These are phyloP conservation scores for Hylodesmum podocarpum DNA, from an alignment of 306 rosid genomes.

Conservation along the genomic window DNA sequence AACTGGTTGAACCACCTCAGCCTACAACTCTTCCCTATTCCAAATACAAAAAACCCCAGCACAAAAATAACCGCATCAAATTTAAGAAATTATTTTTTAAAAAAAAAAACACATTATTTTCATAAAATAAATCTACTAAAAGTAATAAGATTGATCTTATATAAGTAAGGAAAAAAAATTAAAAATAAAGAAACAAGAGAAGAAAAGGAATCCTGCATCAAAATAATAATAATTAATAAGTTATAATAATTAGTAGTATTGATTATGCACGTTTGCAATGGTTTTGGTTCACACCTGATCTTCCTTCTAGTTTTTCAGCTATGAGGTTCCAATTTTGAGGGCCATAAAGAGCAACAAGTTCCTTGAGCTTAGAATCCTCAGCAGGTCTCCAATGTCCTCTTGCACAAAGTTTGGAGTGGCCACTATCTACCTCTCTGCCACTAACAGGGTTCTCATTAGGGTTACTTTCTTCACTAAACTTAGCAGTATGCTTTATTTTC, in stretches of 20 bases:
- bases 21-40: slow-evolving; percentile 88
- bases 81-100: too few relatives aligned
- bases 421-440: slow-evolving; percentile 54
- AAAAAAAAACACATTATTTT: too few relatives aligned
- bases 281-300: slow-evolving; percentile 68
- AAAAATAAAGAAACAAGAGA: too few relatives aligned
- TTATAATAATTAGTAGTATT: background rate
- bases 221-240: too few relatives aligned
- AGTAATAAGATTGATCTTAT: too few relatives aligned
- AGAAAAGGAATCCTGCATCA: too few relatives aligned
- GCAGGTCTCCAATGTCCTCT: slow-evolving; percentile 99
- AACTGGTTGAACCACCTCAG: slow-evolving; percentile 95
- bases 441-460: slow-evolving; percentile 38
- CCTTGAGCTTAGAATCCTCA: slow-evolving; percentile 87
- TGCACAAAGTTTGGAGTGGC: slow-evolving; percentile 70
- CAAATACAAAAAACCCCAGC: background rate
- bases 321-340: slow-evolving; percentile 98
- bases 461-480: slow-evolving; percentile 28
- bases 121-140: too few relatives aligned
- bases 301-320: slow-evolving; percentile 91
- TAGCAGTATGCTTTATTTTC: background rate
- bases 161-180: too few relatives aligned
- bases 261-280: background rate
- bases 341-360: slow-evolving; percentile 85
- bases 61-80: background rate